phyloP scores from a whole-genome alignment of 192 early-diverging fungal species.

The Coemansia sp. region DNA sequence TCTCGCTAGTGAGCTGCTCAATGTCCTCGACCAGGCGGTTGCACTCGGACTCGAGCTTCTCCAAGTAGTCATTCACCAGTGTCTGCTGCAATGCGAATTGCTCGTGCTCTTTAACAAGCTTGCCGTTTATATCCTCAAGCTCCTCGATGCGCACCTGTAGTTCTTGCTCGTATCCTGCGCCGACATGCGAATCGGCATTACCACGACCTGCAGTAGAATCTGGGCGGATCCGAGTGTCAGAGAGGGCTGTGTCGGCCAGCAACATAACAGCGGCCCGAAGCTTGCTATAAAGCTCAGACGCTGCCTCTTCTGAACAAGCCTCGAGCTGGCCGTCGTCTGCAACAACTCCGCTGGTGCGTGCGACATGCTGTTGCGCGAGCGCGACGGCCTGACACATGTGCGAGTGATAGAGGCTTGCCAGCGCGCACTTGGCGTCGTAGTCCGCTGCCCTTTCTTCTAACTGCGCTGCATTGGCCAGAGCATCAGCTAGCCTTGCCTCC shows the following conservation, averaged over 20 bases:
- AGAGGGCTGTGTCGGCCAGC: neutral
- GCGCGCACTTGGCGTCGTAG: conserved; percentile 25
- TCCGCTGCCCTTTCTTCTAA: conserved; percentile 40
- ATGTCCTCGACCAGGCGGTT: conserved; percentile 77
- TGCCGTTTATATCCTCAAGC: conserved; percentile 61
- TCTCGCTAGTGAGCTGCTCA: conserved; percentile 69
- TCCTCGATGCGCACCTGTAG: conserved; percentile 61
- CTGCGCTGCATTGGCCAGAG: conserved; percentile 39
- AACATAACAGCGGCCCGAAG: neutral
- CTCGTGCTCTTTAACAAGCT: conserved; percentile 61
- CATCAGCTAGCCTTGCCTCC: conserved; percentile 21
- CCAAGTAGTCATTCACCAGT: conserved; percentile 41
- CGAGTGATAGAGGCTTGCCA: conserved; percentile 5
- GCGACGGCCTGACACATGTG: conserved; percentile 4
- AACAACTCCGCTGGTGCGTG: conserved; percentile 13
- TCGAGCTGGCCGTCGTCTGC: neutral
- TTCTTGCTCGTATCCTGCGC: conserved; percentile 25
- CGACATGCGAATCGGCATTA: neutral
- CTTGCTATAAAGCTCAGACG: neutral
- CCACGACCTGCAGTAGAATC: conserved; percentile 13
- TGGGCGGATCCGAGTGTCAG: neutral
- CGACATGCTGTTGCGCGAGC: conserved; percentile 3
- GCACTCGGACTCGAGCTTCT: conserved; percentile 73
- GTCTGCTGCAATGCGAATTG: conserved; percentile 20
- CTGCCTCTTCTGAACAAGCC: neutral